Evolutionary conservation across 192 early-diverging fungal genomes (phyloP).

Genomic region (Backusella psychrophila): DNA sequence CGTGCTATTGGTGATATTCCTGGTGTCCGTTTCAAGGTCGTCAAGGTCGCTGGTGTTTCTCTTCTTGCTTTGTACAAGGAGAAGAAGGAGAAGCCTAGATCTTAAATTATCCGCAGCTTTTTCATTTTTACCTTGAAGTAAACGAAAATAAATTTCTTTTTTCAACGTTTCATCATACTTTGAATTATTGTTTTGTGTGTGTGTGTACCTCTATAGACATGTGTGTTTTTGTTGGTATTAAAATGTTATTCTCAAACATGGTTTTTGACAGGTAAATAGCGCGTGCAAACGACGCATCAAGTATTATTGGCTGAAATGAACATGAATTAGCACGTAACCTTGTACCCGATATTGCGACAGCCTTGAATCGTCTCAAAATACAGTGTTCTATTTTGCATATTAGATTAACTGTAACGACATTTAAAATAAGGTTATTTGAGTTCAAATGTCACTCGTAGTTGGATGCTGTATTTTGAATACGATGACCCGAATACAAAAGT

Average conservation of each 20-base stretch:
- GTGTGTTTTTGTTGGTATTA: neutral
- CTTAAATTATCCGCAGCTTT: slow-evolving; percentile 49
- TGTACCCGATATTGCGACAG: too few relatives aligned
- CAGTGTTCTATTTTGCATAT: too few relatives aligned
- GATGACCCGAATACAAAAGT: too few relatives aligned
- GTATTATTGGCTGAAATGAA: too few relatives aligned
- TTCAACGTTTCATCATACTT: neutral
- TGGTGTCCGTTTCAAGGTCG: slow-evolving; percentile 99
- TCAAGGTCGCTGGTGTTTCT: slow-evolving; percentile 99
- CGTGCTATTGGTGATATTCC: slow-evolving; percentile 99
- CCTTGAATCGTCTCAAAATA: too few relatives aligned
- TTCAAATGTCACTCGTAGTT: too few relatives aligned
- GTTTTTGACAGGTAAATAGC: neutral
- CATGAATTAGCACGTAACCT: too few relatives aligned
- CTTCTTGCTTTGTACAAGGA: slow-evolving; percentile 99
- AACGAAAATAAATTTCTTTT: neutral
- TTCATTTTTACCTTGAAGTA: neutral
- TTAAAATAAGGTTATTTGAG: too few relatives aligned
- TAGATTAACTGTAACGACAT: too few relatives aligned
- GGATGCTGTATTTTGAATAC: too few relatives aligned
- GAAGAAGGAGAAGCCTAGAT: slow-evolving; percentile 99
- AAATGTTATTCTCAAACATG: neutral
- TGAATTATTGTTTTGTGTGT: neutral
- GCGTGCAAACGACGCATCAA: neutral
- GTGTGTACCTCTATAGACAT: neutral